Evolutionary conservation across 2,329 filamentous ascomycete species (phyloP), one percentile per base, ranked within the genome.

Genomic region (Colletotrichum tabaci): DNA sequence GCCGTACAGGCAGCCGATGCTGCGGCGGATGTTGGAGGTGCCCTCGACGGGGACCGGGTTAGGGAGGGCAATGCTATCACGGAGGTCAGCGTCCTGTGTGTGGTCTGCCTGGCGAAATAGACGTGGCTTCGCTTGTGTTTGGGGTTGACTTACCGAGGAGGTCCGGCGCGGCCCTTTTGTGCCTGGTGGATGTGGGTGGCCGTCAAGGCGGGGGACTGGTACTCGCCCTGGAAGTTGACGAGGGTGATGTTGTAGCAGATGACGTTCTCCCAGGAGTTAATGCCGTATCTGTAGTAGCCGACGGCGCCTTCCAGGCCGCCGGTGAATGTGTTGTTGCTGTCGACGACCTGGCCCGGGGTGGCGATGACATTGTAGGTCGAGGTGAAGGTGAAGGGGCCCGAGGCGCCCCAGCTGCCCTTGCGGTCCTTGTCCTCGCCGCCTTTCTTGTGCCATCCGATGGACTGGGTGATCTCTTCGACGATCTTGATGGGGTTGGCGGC

Each of bases 151-250:
- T 78, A 80, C 75, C 87, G 82, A 65, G 87, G 87, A 47, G 87
- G 87, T 8, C 88, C 87, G 23, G 83, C 75, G 61, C 78, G 79
- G 72, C 87, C 87, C 67, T 78, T 80, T 26, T 74, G 77, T 8
- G 79, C 86, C 77, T 89, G 80, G 78, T 89, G 87, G 73, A 89
- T 86, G 77, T 89, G 87, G 1, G 87, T 90, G 21, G 87, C 85
- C 8, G 87, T 88, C 38, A 77, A 74, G 53, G 88, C 87, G 0
- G 83, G 81, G 9, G 86, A 88, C 74, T 83, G 76, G 77, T 87
- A 89, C 2, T 85, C 79, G 64, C 87, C 87, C 26, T 80, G 80
- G 76, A 89, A 86, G 71, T 81, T 82, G 53, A 80, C 77, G 56
- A 89, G 80, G 47, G 82, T 86, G 78, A 89, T 88, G 80, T 88